Evolutionary conservation across 257 asterid species (phyloP), one percentile per base, ranked within the genome.

Genomic region (Solanum etuberosum): DNA sequence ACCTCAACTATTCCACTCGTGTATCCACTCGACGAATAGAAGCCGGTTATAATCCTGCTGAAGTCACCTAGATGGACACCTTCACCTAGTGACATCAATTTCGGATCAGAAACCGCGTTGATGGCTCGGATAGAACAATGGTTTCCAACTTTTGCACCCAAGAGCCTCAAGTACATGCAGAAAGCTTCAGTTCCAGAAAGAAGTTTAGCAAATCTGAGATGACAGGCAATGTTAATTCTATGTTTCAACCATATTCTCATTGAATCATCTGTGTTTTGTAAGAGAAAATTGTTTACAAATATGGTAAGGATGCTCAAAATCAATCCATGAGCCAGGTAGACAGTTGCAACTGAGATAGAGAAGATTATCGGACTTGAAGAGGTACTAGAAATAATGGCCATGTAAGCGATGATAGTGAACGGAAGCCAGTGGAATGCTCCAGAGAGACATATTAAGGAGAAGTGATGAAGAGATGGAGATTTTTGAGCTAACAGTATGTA

Each of bases 131-230:
- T 90, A 48, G 98, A 96, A 84, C 98, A 96, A 80, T 91, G 89
- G 57, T 92, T 91, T 88, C 98, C 98, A 51, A 94, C 90, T 87
- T 94, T 89, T 25, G 93, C 94, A 1, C 98, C 98, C 72, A 96
- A 80, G 57, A 93, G 92, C 89, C 98, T 90, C 73, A 94, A 85
- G 90, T 96, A 94, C 43, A 92, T 90, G 88, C 98, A 93, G 65
- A 94, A 96, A 59, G 98, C 95, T 91, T 96, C 98, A 4, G 98
- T 94, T 70, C 98, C 98, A 5, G 98, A 96, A 32, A 96, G 96
- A 59, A 96, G 93, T 90, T 94, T 96, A 9, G 98, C 90, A 63
- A 94, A 96, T 89, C 98, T 91, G 61, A 94, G 92, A 90, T 96
- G 98, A 74, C 95, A 92, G 35, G 96, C 90, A 14, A 90, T 88